A percentile compares a stretch with the other conserved stretches of the same genome.
phyloP scores from a whole-genome alignment of 176 grass and related monocot genomes.

The Rhipidocladum racemiflorum region DNA sequence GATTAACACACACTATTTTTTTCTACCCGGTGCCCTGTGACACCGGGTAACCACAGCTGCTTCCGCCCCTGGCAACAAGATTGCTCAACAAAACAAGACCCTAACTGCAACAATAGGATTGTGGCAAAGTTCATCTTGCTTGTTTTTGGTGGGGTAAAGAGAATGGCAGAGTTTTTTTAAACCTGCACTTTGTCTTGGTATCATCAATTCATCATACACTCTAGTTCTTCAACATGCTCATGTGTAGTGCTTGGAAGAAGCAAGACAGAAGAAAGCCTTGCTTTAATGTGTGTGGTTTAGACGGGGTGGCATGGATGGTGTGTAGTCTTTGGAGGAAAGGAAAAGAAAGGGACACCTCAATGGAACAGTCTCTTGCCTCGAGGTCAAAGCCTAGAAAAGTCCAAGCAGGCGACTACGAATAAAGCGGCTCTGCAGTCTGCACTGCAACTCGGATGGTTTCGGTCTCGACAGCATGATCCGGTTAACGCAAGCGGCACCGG shows the following conservation, averaged over 20 bases:
- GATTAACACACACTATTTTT: no score
- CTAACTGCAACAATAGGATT: neutral
- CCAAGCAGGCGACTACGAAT: slow-evolving; percentile 33
- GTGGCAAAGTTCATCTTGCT: neutral
- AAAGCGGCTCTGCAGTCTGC: no score
- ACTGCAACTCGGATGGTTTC: slow-evolving; percentile 7
- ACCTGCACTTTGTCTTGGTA: slow-evolving; percentile 17
- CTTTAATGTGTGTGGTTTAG: no score
- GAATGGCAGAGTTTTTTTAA: neutral
- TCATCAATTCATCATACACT: neutral
- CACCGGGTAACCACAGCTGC: no score
- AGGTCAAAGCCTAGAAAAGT: slow-evolving; percentile 59
- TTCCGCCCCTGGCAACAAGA: no score
- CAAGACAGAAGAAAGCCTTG: neutral
- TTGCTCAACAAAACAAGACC: neutral
- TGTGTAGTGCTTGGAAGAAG: neutral
- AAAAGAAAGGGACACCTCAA: neutral
- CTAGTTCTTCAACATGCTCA: slow-evolving; percentile 3
- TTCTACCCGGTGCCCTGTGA: no score
- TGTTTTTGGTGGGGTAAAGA: neutral
- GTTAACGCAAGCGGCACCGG: no score
- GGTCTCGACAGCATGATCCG: no score
- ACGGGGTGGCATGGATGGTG: no score
- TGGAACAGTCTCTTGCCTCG: neutral
- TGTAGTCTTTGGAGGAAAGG: slow-evolving; percentile 42